These are phyloP conservation scores for Scheffersomyces segobiensis DNA, from an alignment of 1,139 yeast genomes.

Conservation along the genomic window DNA sequence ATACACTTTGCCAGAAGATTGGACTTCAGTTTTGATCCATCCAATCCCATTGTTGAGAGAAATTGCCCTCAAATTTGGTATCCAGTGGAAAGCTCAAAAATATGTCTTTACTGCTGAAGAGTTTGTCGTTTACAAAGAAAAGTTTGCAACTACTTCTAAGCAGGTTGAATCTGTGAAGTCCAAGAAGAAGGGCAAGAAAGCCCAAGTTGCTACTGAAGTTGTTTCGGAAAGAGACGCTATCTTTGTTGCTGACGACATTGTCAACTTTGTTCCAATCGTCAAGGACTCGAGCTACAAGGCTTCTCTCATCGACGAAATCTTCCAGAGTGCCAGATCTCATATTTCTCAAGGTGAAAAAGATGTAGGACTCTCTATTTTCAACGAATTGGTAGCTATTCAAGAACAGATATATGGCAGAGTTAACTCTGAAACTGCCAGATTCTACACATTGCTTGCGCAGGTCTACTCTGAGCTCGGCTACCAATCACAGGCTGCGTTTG, in stretches of 20 bases:
- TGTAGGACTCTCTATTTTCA: conserved; percentile 57
- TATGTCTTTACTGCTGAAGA: conserved; percentile 52
- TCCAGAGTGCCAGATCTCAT: conserved; percentile 66
- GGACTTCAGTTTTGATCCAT: conserved; percentile 37
- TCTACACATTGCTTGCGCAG: conserved; percentile 66
- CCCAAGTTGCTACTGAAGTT: conserved; percentile 16
- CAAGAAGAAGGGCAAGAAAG: conserved; percentile 41
- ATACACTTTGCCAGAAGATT: conserved; percentile 50
- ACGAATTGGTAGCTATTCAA: conserved; percentile 69
- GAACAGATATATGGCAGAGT: conserved; percentile 86
- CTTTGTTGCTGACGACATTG: conserved; percentile 62
- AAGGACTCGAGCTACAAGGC: conserved; percentile 72
- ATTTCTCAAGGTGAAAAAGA: conserved; percentile 44
- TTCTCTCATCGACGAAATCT: conserved; percentile 71
- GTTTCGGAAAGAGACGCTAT: conserved; percentile 31
- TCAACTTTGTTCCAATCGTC: conserved; percentile 69
- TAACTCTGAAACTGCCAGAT: conserved; percentile 76
- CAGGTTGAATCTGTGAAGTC: conserved; percentile 17
- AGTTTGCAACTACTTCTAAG: conserved; percentile 17
- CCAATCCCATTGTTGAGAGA: conserved; percentile 63
- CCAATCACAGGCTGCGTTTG: conserved; percentile 60
- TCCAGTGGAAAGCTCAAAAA: conserved; percentile 71
- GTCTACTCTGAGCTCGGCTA: conserved; percentile 64
- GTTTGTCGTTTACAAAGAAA: conserved; percentile 34
- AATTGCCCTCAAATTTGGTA: conserved; percentile 76